Evolutionary conservation across 2,329 filamentous ascomycete species (phyloP), one percentile per base, ranked within the genome.

Genomic region (Diaporthe longicolla): DNA sequence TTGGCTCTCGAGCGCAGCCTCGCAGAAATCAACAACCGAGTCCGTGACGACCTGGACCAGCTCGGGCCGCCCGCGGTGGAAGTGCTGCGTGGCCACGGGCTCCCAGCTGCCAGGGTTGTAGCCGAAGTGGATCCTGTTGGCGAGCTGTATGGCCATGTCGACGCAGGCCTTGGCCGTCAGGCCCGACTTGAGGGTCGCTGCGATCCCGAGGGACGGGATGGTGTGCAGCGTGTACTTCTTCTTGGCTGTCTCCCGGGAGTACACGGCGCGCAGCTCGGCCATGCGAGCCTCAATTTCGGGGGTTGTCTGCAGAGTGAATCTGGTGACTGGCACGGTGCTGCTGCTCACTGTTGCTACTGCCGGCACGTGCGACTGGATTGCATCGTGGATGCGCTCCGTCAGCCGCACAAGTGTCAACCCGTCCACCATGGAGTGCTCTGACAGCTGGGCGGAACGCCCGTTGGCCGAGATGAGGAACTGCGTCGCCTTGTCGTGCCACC

Each of bases 401-500:
- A 76, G 57, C 13, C 69, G 55, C 15, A 68, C 50, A 45, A 73
- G 65, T 19, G 71, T 74, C 40, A 75, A 61, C n/a, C 76, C 78
- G 55, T 79, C 79, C 21, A 79, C 59, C 71, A 76, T 77, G 1
- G 78, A 74, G 45, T 80, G 78, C 45, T 80, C 78, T 37, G 71
- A 73, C 15, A 77, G 59, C 21, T 72, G 71, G 17, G 76, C 75
- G 2, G 79, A 79, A 24, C 74, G 70, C 15, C 77, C 78, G 68
- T 81, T 80, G 8, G 75, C 63, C 52, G 75, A 76, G 13, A 81
- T 73, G 6, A 77, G 65, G 61, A 79, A 79, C 52, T 79, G 76
- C 9, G 78, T 71, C 29, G 68, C 70, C 70, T 80, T 80, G 72
- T 81, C 79, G 37, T 76, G 70, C 79, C 79, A 81, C 24, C 79